These are phyloP conservation scores for Boehmeria nivea DNA, from an alignment of 306 rosid genomes.

Conservation along the genomic window DNA sequence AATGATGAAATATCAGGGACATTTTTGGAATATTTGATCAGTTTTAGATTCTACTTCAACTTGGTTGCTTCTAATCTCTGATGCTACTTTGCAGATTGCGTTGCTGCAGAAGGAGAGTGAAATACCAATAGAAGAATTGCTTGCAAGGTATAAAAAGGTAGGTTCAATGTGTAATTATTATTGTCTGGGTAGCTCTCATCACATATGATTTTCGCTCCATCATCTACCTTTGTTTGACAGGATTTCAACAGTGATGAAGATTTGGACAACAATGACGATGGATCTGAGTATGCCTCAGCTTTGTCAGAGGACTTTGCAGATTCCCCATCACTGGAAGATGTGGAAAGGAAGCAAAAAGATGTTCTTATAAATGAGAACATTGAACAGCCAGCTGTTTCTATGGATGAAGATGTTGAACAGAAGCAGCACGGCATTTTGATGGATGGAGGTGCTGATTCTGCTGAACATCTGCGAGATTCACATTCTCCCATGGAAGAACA, in stretches of 20 bases:
- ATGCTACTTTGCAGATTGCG: slow-evolving; percentile 52
- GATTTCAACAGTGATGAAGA: slow-evolving; percentile 29
- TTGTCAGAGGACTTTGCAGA: background rate
- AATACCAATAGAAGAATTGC: slow-evolving; percentile 80
- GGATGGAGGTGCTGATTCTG: slow-evolving; percentile 50
- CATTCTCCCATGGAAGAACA: slow-evolving; percentile 47
- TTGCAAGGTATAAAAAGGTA: slow-evolving; percentile 95
- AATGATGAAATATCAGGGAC: slow-evolving; percentile 7
- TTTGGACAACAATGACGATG: background rate
- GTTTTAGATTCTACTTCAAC: slow-evolving; percentile 3
- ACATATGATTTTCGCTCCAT: slow-evolving; percentile 11
- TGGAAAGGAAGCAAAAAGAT: slow-evolving; percentile 11
- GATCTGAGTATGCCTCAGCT: background rate
- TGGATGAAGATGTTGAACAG: slow-evolving; percentile 25
- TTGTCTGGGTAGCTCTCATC: slow-evolving; percentile 18
- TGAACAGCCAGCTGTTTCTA: background rate
- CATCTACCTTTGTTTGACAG: slow-evolving; percentile 35
- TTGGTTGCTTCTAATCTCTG: slow-evolving; percentile 19
- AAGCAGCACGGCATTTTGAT: slow-evolving; percentile 33
- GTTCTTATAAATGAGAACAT: slow-evolving; percentile 19
- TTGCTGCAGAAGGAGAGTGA: slow-evolving; percentile 88
- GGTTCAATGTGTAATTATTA: slow-evolving; percentile 28
- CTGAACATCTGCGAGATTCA: slow-evolving; percentile 28
- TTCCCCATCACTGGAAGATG: slow-evolving; percentile 23
- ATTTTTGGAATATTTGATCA: background rate